These are phyloP conservation scores for Lasiosphaeria miniovina DNA, from an alignment of 495 filamentous ascomycete genomes.

Conservation along the genomic window DNA sequence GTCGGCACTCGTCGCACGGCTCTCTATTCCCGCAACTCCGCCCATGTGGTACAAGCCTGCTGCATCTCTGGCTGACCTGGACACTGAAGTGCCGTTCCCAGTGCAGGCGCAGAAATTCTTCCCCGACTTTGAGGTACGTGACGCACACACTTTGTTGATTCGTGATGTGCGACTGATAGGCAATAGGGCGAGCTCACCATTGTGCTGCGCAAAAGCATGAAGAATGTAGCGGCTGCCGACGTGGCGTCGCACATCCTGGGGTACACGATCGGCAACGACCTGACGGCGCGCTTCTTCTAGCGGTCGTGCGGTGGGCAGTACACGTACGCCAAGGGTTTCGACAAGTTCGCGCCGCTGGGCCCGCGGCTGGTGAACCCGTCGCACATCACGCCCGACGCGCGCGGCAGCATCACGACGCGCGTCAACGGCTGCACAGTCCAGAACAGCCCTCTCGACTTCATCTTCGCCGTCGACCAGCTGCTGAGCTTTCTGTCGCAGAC, in stretches of 20 bases:
- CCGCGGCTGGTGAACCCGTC: conserved; percentile 45
- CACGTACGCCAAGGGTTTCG: conserved; percentile 37
- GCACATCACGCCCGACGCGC: conserved; percentile 11
- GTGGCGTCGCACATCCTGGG: conserved; percentile 34
- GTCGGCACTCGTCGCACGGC: conserved; percentile 4
- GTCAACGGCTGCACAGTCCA: conserved; percentile 7
- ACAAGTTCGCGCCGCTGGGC: conserved; percentile 41
- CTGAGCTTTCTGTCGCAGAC: conserved; percentile 24
- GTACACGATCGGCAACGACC: conserved; percentile 32
- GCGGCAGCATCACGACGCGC: neutral
- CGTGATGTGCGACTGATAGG: too few relatives aligned
- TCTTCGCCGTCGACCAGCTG: conserved; percentile 3
- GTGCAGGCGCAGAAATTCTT: conserved; percentile 43
- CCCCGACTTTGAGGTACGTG: conserved; percentile 38
- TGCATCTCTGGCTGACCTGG: conserved; percentile 39
- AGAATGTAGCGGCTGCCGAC: conserved; percentile 33
- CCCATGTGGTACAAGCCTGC: conserved; percentile 37
- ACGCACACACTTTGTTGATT: too few relatives aligned
- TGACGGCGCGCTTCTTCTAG: conserved; percentile 17
- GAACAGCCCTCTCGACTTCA: conserved; percentile 5
- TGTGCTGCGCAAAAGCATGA: conserved; percentile 36
- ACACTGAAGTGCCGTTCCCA: conserved; percentile 27
- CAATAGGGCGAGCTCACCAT: conserved; percentile 32
- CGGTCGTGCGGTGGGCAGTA: conserved; percentile 30
- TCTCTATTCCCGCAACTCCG: conserved; percentile 42